Evolutionary conservation across 2,329 filamentous ascomycete genomes (phyloP).

Genomic region (Aspergillus brasiliensis): DNA sequence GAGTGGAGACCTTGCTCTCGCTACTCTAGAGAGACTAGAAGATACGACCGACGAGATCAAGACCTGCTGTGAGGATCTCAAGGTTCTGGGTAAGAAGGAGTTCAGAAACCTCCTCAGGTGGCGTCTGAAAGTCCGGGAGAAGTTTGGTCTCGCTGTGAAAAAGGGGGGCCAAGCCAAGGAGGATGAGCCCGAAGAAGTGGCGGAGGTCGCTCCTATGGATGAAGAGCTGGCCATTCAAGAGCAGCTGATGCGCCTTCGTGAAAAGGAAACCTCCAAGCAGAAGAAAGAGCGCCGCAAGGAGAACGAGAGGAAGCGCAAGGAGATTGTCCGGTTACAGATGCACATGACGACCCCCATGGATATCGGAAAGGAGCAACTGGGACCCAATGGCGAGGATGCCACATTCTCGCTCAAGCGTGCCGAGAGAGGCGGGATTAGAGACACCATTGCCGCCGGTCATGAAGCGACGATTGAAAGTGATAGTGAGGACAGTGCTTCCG

Average conservation of each 20-base stretch:
- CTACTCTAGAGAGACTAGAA: conserved; percentile 80
- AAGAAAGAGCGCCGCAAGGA: conserved; percentile 83
- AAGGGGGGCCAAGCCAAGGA: conserved; percentile 57
- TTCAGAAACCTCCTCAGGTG: conserved; percentile 89
- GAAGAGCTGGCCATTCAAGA: conserved; percentile 90
- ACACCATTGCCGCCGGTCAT: conserved; percentile 72
- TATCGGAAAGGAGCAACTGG: conserved; percentile 86
- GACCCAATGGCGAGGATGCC: conserved; percentile 74
- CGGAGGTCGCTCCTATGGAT: conserved; percentile 85
- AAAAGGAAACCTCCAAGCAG: conserved; percentile 73
- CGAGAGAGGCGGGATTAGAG: conserved; percentile 72
- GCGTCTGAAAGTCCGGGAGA: conserved; percentile 85
- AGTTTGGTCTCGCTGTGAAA: conserved; percentile 83
- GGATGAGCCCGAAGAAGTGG: conserved; percentile 69
- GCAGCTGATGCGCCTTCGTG: conserved; percentile 78
- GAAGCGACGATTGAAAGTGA: conserved; percentile 68
- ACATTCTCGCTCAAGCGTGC: conserved; percentile 86
- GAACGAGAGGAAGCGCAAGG: conserved; percentile 92
- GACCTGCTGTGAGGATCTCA: conserved; percentile 77
- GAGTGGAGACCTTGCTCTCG: conserved; percentile 82
- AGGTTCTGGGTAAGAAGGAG: conserved; percentile 88
- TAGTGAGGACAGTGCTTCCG: conserved; percentile 60
- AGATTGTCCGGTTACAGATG: conserved; percentile 94
- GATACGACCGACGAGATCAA: conserved; percentile 85
- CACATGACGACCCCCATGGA: conserved; percentile 96